Base-by-base conservation (phyloP, 805 yeast species). In the Metschnikowia lochheadii region DNA sequence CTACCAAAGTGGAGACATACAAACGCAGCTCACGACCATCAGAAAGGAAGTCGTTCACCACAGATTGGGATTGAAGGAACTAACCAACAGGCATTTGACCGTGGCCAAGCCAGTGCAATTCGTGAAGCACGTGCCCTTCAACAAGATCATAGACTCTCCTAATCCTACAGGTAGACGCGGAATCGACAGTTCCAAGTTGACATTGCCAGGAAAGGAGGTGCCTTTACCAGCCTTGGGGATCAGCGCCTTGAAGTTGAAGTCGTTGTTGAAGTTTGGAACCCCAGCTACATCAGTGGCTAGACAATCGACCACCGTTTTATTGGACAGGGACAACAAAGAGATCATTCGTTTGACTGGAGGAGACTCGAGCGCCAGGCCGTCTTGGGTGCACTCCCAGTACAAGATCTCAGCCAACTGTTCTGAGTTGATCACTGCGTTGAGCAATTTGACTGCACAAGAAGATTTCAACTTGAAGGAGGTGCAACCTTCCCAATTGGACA, bases 321-420 rank as follows among this genome's bases (percentile, higher is more conserved):
- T 89, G 49, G 66, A 72, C 52, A 61, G 66, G 38, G 72, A 72
- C 44, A 69, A 61, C 51, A 73, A 75, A 40, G 94, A 87, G 66
- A 72, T 87, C 15, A 67, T 91, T 50, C 80, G 96, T 65, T 76
- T 92, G 56, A 81, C 92, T 26, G 97, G 97, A 43, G 96, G 96
- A 44, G 66, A 74, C 36, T 76, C 78, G 59, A 76, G 84, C 23
- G 77, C 83, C 48, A 77, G 79, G 52, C 91, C 97, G 59, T 81
- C 89, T 58, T 94, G 96, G 94, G 85, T 87, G 40, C 97, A 91
- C 65, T 88, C 96, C 26, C 73, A 79, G 39, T 83, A 75, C 69
- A 84, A 84, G 66, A 69, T 92, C 49, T 67, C 76, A 31, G 81
- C 80, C 42, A 70, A 73, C 6, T 75, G 61, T 50, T 53, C 56